Evolutionary conservation across 2,329 filamentous ascomycete genomes (phyloP), one percentile per base, ranked within the genome.

Genomic region (Ilyonectria sp.): DNA sequence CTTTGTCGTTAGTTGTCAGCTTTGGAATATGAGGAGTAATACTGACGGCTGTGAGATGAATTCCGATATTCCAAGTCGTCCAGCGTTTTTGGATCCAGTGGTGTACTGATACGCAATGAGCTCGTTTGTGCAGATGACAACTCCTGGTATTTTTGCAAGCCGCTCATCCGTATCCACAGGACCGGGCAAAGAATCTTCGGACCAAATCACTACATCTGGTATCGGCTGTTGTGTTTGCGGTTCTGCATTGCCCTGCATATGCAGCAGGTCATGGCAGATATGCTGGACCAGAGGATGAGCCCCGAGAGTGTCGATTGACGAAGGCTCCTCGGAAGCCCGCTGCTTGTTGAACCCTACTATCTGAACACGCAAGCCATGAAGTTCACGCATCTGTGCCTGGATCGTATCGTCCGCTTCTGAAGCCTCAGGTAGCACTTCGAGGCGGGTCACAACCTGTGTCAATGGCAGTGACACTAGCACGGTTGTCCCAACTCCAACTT

Each of bases 41-140:
- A 76, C 80, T 74, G 65, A 81, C 77, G 82, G 82, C 17, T 81
- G 81, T 13, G 81, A 80, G 13, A 82, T 76, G 29, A 81, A 82
- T 53, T 83, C 81, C 6, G 80, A 75, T 3, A 82, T 68, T 2
- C 72, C 74, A 29, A 67, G 68, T 2, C 63, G 53, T 1, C 58
- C 67, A 11, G 64, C 71, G 1, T 63, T 68, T 29, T 74, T 68
- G 40, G 70, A 50, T 1, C 69, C 74, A 26, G 55, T 74, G 21
- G 65, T 68, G 23, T 75, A 64, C n/a, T 71, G 73, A 47, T 79
- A 77, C 0, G 79, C 81, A 17, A 74, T 74, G 2, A 78, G 62
- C 0, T 79, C 74, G 55, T 79, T 79, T 15, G 73, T 70, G 46
- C 81, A 82, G 1, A 82, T 67, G 2, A 82, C 75, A 15, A 82